Base-by-base conservation (phyloP, 768 basidiomycete genomes). In the Suillus subalutaceus region DNA sequence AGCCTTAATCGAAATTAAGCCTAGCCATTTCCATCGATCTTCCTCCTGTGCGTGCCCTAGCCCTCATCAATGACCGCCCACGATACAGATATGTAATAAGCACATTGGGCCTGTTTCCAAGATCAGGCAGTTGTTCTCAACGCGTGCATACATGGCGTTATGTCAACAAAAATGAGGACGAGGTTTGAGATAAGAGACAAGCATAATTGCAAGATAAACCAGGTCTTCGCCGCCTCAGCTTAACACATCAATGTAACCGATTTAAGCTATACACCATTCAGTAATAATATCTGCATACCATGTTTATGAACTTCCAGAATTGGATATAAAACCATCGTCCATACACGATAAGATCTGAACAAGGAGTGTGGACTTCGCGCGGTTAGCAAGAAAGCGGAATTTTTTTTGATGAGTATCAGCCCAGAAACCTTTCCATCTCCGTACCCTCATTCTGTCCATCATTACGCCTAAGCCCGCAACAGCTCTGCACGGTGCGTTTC, bases 381-480 rank as follows among this genome's bases (percentile, higher is more conserved):
- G 20, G 20, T 50, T 15, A 37, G 20, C 20, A 13, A 35, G 18
- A 6, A n/a, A 35, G 16, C 4, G 10, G 26, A 26, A 6, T 10
- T 20, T 20, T 56, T 6, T 20, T 35, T 35, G 26, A 26, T 26
- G 58, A 59, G 26, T 18, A 41, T 60, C 59, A 76, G 35, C 70
- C 74, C 12, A 76, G 68, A 0, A 76, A 37, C 12, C n/a, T 58
- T 32, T 62, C 69, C 12, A 30, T 23, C 2, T 46, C 61, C 37
- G 6, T 53, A 16, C 7, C 23, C 0, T 56, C 69, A 50, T 66
- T 57, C 41, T 8, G 30, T 10, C 5, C 10, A 6, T 63, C 59
- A 38, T 48, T 60, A 4, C 40, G 48, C 48, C 65, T 61, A 40
- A 60, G 41, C 43, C 65, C 72, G 44, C 69, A 67, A 23, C 69